A percentile compares a stretch with the other conserved stretches of the same genome.
These are phyloP conservation scores for Tothia fuscella DNA, from an alignment of 2,329 filamentous ascomycete species.

Conservation along the genomic window DNA sequence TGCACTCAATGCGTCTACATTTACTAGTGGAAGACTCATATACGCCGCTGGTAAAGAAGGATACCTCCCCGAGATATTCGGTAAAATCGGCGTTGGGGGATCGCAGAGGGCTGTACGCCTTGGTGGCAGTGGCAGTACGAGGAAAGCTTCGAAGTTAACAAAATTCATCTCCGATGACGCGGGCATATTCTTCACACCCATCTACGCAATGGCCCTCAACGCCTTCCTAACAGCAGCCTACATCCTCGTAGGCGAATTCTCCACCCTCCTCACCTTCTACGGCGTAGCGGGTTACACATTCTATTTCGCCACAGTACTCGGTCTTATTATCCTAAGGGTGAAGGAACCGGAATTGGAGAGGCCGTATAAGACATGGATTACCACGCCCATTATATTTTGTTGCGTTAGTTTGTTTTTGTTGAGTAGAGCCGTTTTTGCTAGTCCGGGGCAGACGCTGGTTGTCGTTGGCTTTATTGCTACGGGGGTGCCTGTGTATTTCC, in stretches of 20 bases:
- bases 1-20: conserved; percentile 85
- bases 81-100: conserved; percentile 62
- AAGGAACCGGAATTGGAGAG: conserved; percentile 77
- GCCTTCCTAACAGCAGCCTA: conserved; percentile 60
- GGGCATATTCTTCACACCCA: conserved; percentile 84
- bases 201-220: conserved; percentile 82
- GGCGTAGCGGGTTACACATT: conserved; percentile 95
- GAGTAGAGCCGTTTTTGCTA: conserved; percentile 75
- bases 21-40: conserved; percentile 82
- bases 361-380: conserved; percentile 93
- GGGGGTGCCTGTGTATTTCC: conserved; percentile 82
- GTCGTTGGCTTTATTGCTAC: conserved; percentile 75
- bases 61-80: conserved; percentile 75
- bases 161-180: conserved; percentile 63
- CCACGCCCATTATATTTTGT: conserved; percentile 94
- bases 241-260: conserved; percentile 78
- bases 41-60: conserved; percentile 94
- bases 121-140: neutral
- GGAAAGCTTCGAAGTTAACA: conserved; percentile 30
- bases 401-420: conserved; percentile 91
- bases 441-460: conserved; percentile 79
- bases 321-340: conserved; percentile 80
- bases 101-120: conserved; percentile 26
- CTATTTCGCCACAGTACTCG: conserved; percentile 91
- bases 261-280: conserved; percentile 89